Evolutionary conservation across 2,329 filamentous ascomycete species (phyloP), one percentile per base, ranked within the genome.

Genomic region (Drechslerella coelobrocha): DNA sequence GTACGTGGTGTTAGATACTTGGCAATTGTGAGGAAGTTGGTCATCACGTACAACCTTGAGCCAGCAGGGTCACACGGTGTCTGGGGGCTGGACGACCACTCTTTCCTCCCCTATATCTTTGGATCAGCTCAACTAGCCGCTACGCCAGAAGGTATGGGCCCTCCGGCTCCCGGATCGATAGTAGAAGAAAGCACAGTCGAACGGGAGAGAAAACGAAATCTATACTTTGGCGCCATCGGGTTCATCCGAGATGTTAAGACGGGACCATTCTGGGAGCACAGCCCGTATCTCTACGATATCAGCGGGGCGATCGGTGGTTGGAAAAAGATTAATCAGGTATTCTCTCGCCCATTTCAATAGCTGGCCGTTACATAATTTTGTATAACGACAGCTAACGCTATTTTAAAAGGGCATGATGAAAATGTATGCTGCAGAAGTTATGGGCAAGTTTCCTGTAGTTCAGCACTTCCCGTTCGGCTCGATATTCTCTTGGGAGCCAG

Each of bases 181-280:
- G 82, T 84, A 26, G 89, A 89, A 74, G 77, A 82, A 1, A 81
- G 81, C n/a, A 79, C 85, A 7, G 89, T 92, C 23, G 84, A 88
- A 39, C 81, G 83, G 57, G 85, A 91, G 77, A 84, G 89, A 51
- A 81, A 83, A 60, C 80, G 79, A 26, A 92, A 93, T 77, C 85
- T 99, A 85, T 99, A 99, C 79, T 99, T 97, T 78, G 89, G 91
- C 3, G 94, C 94, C 29, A 87, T 99, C 65, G 92, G 92, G 8
- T 99, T 99, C 82, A 97, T 99, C 78, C 90, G 96, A 79, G 92
- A 96, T 77, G 94, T 99, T 52, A 99, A 99, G 78, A 92, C 84
- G 73, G 94, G 94, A 0, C 93, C 94, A 0, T 99, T 99, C 78
- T 97, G 94, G 92, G 90, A 93, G 75, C 93, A 99, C 78, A 96